Evolutionary conservation across 2,329 filamentous ascomycete genomes (phyloP).

Genomic region (Didymella pinodella): DNA sequence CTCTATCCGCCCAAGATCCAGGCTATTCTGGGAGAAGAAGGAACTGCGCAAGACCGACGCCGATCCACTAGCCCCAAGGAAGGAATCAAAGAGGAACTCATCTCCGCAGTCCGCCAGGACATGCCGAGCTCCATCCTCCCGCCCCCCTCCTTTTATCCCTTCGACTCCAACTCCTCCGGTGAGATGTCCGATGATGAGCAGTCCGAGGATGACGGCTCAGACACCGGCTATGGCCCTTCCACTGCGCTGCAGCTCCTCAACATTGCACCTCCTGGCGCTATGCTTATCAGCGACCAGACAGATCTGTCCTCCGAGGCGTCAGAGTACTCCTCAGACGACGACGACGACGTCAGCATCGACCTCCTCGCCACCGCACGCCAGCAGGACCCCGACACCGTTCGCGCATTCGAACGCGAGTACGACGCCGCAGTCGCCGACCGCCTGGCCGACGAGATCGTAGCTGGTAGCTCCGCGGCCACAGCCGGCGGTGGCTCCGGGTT

Average conservation of each 20-base stretch:
- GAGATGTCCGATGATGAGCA: slow-evolving; percentile 45
- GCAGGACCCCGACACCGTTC: slow-evolving; percentile 53
- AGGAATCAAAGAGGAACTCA: slow-evolving; percentile 69
- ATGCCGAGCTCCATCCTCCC: slow-evolving; percentile 55
- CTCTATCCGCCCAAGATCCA: slow-evolving; percentile 45
- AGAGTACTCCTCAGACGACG: slow-evolving; percentile 41
- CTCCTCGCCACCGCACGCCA: slow-evolving; percentile 56
- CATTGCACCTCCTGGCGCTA: slow-evolving; percentile 23
- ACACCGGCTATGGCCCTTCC: slow-evolving; percentile 22
- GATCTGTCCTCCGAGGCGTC: slow-evolving; percentile 29
- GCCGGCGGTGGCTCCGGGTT: slow-evolving; percentile 59
- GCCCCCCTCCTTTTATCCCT: slow-evolving; percentile 54
- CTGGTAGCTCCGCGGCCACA: slow-evolving; percentile 59
- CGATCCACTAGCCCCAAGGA: slow-evolving; percentile 21
- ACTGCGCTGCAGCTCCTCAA: slow-evolving; percentile 43
- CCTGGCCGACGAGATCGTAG: slow-evolving; percentile 58
- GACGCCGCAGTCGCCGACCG: slow-evolving; percentile 58
- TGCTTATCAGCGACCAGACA: slow-evolving; percentile 4
- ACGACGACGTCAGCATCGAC: slow-evolving; percentile 53
- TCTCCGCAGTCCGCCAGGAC: slow-evolving; percentile 73
- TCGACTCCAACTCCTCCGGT: slow-evolving; percentile 48
- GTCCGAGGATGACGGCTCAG: slow-evolving; percentile 17
- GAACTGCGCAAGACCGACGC: slow-evolving; percentile 17
- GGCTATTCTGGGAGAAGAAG: slow-evolving; percentile 39
- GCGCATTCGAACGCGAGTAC: slow-evolving; percentile 56